These are phyloP conservation scores for Tylopilus felleus DNA, from an alignment of 768 basidiomycete species.

Conservation along the genomic window DNA sequence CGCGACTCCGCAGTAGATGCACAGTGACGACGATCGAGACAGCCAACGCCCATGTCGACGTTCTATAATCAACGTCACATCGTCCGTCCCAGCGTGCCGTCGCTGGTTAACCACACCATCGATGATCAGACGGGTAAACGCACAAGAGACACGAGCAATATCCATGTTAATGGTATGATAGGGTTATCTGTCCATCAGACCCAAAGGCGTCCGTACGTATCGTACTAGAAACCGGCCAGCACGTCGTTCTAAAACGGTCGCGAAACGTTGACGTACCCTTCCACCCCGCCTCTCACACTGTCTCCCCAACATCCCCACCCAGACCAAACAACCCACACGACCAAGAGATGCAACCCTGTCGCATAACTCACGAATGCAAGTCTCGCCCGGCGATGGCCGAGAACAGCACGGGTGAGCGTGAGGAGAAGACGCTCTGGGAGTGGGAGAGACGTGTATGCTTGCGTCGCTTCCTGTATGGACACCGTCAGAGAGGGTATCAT, in stretches of 20 bases:
- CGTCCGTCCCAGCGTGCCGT: no score
- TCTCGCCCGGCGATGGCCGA: slow-evolving; percentile 88
- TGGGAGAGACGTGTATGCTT: slow-evolving; percentile 89
- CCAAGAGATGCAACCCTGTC: slow-evolving; percentile 71
- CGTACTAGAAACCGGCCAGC: background rate
- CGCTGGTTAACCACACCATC: no score
- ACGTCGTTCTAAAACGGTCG: slow-evolving; percentile 14
- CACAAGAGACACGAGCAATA: no score
- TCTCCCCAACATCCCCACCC: slow-evolving; percentile 64
- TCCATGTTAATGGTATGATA: no score
- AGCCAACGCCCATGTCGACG: no score
- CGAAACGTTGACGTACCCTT: slow-evolving; percentile 10
- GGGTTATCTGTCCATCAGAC: background rate
- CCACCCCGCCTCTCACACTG: slow-evolving; percentile 29
- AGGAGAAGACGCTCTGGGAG: slow-evolving; percentile 88
- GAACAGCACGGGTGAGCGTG: slow-evolving; percentile 75
- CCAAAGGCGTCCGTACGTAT: no score
- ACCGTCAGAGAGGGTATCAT: background rate
- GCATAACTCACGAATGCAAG: slow-evolving; percentile 90
- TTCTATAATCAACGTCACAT: no score
- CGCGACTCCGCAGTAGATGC: no score
- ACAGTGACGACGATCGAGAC: no score
- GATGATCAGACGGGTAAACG: no score
- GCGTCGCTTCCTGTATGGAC: slow-evolving; percentile 78
- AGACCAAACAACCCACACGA: slow-evolving; percentile 60